Conservation (phyloP, 2,329 filamentous ascomycete species). For the Pseudocercospora macadamiae region DNA sequence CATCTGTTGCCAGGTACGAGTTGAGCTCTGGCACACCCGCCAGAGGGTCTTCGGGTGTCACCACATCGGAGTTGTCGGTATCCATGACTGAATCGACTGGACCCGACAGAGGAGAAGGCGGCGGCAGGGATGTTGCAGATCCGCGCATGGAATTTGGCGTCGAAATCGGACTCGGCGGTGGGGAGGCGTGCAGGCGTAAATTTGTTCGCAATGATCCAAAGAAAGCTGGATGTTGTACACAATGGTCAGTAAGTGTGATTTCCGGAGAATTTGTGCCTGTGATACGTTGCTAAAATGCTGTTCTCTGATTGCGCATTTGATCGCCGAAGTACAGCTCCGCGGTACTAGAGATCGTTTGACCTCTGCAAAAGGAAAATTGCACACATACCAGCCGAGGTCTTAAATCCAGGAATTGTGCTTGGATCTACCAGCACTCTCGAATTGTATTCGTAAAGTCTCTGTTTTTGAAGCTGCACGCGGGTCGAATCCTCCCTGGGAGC, state of each 20-base stretch:
- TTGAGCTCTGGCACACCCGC: constrained; percentile 66
- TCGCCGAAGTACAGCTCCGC: too few species aligned
- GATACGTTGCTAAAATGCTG: too few species aligned
- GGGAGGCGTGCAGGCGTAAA: constrained; percentile 63
- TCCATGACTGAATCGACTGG: constrained; percentile 32
- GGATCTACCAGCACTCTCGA: constrained; percentile 28
- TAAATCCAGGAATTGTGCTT: constrained; percentile 38
- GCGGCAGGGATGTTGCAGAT: constrained; percentile 55
- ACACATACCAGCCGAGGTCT: constrained; percentile 40
- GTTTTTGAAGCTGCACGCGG: constrained; percentile 35
- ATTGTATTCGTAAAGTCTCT: constrained; percentile 33
- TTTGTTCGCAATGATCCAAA: constrained; percentile 82
- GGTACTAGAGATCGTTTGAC: not conserved
- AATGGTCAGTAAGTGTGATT: too few species aligned
- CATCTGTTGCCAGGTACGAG: constrained; percentile 55
- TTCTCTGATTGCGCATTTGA: too few species aligned
- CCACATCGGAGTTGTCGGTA: constrained; percentile 21
- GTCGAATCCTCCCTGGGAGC: constrained; percentile 33
- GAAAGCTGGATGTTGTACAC: constrained; percentile 77
- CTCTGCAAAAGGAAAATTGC: not conserved
- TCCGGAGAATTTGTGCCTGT: too few species aligned
- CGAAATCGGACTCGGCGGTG: constrained; percentile 64
- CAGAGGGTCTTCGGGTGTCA: constrained; percentile 40
- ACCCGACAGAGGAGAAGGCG: constrained; percentile 46
- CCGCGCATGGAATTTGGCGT: constrained; percentile 63